Conservation (phyloP, 2,329 filamentous ascomycete genomes). For the Aspergillus sp. region DNA sequence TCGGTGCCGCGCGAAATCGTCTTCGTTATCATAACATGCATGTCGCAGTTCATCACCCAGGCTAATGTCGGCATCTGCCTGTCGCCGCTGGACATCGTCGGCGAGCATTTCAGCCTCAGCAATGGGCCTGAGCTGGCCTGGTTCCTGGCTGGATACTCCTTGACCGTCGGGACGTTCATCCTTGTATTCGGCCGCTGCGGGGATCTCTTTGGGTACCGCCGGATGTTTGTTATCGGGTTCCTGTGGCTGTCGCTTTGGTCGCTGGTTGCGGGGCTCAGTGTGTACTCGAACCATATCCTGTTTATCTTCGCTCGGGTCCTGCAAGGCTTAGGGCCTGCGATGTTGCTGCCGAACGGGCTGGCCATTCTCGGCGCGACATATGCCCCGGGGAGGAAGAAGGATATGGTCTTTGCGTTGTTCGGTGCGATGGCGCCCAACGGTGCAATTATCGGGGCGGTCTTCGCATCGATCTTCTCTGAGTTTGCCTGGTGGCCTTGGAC, state of each 20-base stretch:
- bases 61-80: slow-evolving; percentile 51
- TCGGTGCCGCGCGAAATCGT: slow-evolving; percentile 28
- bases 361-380: slow-evolving; percentile 62
- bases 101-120: slow-evolving; percentile 46
- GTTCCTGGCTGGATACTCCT: slow-evolving; percentile 58
- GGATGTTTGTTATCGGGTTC: slow-evolving; percentile 36
- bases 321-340: slow-evolving; percentile 58
- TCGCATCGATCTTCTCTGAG: slow-evolving; percentile 41
- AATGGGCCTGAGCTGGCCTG: slow-evolving; percentile 52
- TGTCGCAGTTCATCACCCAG: slow-evolving; percentile 47
- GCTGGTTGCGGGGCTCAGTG: slow-evolving; percentile 35
- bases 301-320: slow-evolving; percentile 56
- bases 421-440: slow-evolving; percentile 51
- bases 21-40: slow-evolving; percentile 37
- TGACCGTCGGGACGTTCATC: slow-evolving; percentile 46
- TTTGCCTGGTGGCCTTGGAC: slow-evolving; percentile 55
- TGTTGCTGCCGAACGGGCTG: slow-evolving; percentile 32
- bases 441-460: slow-evolving; percentile 42
- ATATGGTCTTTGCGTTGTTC: slow-evolving; percentile 58
- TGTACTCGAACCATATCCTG: slow-evolving; percentile 45
- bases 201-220: slow-evolving; percentile 39
- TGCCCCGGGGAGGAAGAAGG: slow-evolving; percentile 56
- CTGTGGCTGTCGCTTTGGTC: slow-evolving; percentile 39
- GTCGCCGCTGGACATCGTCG: slow-evolving; percentile 51
- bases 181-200: slow-evolving; percentile 38